Evolutionary conservation across 345 rosid species (phyloP).

Genomic region (Balakata baccata): DNA sequence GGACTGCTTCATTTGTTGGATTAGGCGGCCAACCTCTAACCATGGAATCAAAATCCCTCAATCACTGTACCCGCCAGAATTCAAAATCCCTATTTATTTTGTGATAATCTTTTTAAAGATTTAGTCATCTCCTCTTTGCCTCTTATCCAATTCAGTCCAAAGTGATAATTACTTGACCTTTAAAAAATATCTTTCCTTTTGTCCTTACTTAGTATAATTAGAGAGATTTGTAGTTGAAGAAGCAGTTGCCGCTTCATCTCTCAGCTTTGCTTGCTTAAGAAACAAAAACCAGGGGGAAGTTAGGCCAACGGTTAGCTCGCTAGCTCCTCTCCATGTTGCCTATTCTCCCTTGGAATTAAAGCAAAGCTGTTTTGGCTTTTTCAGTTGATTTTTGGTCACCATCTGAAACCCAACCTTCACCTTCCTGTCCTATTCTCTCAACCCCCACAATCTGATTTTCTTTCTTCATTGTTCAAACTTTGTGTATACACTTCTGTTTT

Average conservation of each 20-base stretch:
- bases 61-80: constrained; percentile 36
- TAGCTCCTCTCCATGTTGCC: constrained; percentile 39
- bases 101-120: background rate
- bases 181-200: constrained; percentile 13
- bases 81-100: constrained; percentile 17
- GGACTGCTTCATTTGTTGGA: constrained; percentile 10
- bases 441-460: constrained; percentile 20
- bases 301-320: constrained; percentile 57
- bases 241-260: constrained; percentile 26
- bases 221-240: constrained; percentile 26
- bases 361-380: constrained; percentile 33
- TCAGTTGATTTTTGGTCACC: constrained; percentile 84
- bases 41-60: constrained; percentile 6
- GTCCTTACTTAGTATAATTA: background rate
- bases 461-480: constrained; percentile 12
- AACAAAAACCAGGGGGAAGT: constrained; percentile 53
- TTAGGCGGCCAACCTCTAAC: constrained; percentile 40
- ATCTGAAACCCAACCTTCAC: constrained; percentile 74
- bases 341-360: constrained; percentile 58
- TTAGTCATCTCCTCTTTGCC: background rate
- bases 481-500: constrained; percentile 3
- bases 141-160: constrained; percentile 14
- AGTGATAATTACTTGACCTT: background rate
- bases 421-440: constrained; percentile 55
- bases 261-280: constrained; percentile 42